Base-by-base conservation (phyloP, 2,329 filamentous ascomycete genomes). In the Aureobasidium lini region DNA sequence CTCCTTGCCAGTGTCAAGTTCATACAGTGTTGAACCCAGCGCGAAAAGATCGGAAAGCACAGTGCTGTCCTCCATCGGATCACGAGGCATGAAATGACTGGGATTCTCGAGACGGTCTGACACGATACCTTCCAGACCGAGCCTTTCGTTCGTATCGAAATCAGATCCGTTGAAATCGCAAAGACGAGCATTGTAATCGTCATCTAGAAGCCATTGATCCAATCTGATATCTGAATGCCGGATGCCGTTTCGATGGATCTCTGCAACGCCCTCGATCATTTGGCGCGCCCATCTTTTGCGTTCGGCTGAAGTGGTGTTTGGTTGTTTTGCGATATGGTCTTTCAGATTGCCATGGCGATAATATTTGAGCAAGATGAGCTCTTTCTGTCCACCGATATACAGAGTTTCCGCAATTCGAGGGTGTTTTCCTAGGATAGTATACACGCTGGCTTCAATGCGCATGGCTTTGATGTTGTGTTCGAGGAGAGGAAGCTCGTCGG, bases 41-140 rank as follows among this genome's bases (percentile, higher is more conserved):
- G 57, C 57, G n/a, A 59, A 59, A n/a, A 59, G 42, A 56, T 62
- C 46, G 11, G 62, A 43, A 43, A 58, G 37, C 29, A 58, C 60
- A 15, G 53, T 58, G 28, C 36, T 58, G 31, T 53, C 39, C 1
- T n/a, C 37, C 4, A 44, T 29, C 7, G 46, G 44, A 18, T 59
- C 60, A 10, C 60, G 53, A 23, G 54, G 60, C 43, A 61, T 49
- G 39, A n/a, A 61, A 29, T 61, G 60, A 40, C 53, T 59, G 6
- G 6, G 11, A 13, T 15, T 16, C 47, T 61, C 60, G 10, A 61
- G 32, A 34, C 60, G 53, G 4, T 28, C n/a, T 5, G 46, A 32
- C 29, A 3, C 31, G 11, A 23, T 50, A 10, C 16, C 46, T 34
- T 42, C 10, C 34, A 61, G 16, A 5, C 32, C 46, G 16, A 61